These are phyloP conservation scores for Scedosporium minutisporum DNA, from an alignment of 2,329 filamentous ascomycete species.

Conservation along the genomic window DNA sequence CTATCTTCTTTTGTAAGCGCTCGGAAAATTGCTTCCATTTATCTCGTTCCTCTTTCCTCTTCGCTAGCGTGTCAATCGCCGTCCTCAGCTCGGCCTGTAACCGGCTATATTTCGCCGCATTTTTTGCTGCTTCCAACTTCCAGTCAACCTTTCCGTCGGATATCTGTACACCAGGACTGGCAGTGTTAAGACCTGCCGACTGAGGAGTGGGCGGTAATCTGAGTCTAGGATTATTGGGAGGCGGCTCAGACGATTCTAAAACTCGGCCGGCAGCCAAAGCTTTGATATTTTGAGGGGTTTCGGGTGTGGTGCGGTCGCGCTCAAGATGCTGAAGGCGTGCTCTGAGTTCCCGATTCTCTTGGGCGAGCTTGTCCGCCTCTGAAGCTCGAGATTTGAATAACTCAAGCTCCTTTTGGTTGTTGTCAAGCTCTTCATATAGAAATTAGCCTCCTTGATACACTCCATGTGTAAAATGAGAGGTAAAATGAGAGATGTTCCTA, in stretches of 20 bases:
- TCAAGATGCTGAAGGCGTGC: slow-evolving; percentile 15
- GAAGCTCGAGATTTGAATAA: slow-evolving; percentile 21
- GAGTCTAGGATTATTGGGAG: background rate
- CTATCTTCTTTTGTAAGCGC: slow-evolving; percentile 31
- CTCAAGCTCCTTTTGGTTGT: slow-evolving; percentile 21
- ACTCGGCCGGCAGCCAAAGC: background rate
- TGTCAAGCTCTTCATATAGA: slow-evolving; percentile 13
- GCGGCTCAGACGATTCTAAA: background rate
- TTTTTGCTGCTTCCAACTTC: slow-evolving; percentile 24
- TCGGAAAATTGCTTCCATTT: slow-evolving; percentile 36
- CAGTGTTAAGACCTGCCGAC: background rate
- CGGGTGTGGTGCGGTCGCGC: background rate
- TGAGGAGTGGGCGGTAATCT: background rate
- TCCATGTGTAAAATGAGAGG: background rate
- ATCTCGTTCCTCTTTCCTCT: slow-evolving; percentile 30
- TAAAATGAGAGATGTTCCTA: slow-evolving; percentile 14
- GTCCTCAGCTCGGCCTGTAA: slow-evolving; percentile 31
- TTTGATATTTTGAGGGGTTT: background rate
- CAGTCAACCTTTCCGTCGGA: slow-evolving; percentile 11
- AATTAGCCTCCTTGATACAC: slow-evolving; percentile 11
- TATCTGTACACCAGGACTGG: background rate
- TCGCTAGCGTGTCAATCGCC: slow-evolving; percentile 27
- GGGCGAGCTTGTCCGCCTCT: slow-evolving; percentile 25
- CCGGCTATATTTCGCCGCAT: slow-evolving; percentile 30
- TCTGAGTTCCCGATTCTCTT: slow-evolving; percentile 32